phyloP scores from a whole-genome alignment of 2,329 filamentous ascomycete genomes.

The Penicillium aurantiogriseum region DNA sequence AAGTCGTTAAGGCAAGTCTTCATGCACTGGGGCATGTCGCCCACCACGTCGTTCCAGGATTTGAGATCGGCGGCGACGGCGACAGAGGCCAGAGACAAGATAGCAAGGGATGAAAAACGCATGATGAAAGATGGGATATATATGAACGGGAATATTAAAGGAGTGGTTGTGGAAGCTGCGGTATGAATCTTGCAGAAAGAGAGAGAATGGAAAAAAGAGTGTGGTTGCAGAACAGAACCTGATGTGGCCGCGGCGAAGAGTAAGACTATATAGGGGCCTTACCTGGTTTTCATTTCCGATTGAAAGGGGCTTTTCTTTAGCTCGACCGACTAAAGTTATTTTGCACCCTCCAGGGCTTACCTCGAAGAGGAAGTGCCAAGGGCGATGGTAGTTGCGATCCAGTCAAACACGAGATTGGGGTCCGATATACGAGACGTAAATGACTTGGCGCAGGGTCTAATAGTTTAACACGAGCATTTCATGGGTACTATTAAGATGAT shows the following conservation, averaged over 20 bases:
- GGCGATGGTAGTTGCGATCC: neutral
- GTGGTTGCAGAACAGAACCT: neutral
- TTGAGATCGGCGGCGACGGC: constrained; percentile 11
- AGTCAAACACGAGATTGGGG: constrained; percentile 1
- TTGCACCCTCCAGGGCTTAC: neutral
- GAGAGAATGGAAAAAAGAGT: neutral
- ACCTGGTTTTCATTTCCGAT: neutral
- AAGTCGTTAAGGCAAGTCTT: constrained; percentile 10
- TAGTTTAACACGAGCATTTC: neutral
- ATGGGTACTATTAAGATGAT: neutral
- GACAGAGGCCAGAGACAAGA: constrained; percentile 11
- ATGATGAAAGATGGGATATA: neutral
- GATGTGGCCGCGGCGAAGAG: neutral
- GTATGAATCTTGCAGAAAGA: neutral
- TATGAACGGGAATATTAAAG: constrained; percentile 24
- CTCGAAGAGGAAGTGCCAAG: neutral
- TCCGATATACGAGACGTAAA: neutral
- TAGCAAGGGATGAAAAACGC: constrained; percentile 9
- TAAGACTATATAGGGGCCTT: neutral
- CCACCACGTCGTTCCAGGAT: constrained; percentile 10
- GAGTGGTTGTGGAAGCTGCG: neutral
- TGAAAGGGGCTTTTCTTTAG: neutral
- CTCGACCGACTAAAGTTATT: neutral
- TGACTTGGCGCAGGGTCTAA: neutral
- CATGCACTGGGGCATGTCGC: constrained; percentile 10